Conservation (phyloP, 2,329 filamentous ascomycete species). For the Alternaria angustiovoidea region DNA sequence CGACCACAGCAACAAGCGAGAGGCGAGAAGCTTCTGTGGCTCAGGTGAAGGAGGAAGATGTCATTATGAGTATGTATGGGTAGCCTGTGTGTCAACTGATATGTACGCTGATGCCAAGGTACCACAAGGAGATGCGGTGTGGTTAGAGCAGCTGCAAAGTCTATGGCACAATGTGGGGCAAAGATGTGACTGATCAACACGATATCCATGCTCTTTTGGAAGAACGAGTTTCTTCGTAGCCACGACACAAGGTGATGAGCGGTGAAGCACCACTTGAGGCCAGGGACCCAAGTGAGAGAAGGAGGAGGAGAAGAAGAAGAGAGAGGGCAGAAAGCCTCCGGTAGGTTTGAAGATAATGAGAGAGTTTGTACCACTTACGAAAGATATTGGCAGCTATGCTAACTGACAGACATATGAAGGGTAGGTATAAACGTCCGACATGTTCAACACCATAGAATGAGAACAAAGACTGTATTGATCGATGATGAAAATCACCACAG, state of each 20-base stretch:
- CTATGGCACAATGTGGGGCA: too few relatives aligned
- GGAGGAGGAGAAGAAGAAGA: neutral
- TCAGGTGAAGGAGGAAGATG: conserved; percentile 5
- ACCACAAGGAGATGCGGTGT: neutral
- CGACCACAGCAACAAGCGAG: conserved; percentile 2
- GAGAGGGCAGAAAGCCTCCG: neutral
- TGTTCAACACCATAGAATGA: neutral
- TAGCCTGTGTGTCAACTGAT: neutral
- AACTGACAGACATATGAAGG: neutral
- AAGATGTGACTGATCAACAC: neutral
- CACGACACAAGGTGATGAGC: neutral
- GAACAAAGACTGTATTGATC: neutral
- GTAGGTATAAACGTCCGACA: neutral
- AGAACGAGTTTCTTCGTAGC: too few relatives aligned
- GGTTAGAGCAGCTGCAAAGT: neutral
- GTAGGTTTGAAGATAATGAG: neutral
- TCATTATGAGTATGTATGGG: conserved; percentile 4
- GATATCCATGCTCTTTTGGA: neutral
- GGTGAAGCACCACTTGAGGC: neutral
- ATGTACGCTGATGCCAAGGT: neutral
- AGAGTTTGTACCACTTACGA: neutral
- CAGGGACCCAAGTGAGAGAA: neutral
- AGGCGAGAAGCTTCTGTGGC: conserved; percentile 7
- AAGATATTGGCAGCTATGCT: too few relatives aligned
- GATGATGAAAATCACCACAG: neutral